These are phyloP conservation scores for Acacia crassicarpa DNA, from an alignment of 306 rosid genomes.

Conservation along the genomic window DNA sequence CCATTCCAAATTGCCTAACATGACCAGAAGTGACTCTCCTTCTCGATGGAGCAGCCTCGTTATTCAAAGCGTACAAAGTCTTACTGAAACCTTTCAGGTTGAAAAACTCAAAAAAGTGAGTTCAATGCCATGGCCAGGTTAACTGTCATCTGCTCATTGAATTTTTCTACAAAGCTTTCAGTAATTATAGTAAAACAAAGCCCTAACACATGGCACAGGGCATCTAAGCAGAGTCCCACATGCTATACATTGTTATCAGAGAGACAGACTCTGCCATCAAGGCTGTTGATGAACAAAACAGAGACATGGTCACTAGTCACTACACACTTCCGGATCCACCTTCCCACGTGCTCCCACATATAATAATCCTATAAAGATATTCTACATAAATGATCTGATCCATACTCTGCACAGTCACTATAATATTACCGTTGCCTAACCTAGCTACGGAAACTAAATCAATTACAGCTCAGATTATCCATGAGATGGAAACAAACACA, in stretches of 20 bases:
- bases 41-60: conserved; percentile 26
- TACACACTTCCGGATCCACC: conserved; percentile 16
- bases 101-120: neutral
- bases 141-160: no score
- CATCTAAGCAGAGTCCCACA: conserved; percentile 26
- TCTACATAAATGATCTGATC: neutral
- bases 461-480: neutral
- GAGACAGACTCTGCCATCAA: conserved; percentile 40
- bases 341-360: conserved; percentile 40
- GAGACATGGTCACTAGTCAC: conserved; percentile 40
- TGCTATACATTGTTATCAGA: conserved; percentile 32
- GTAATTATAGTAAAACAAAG: neutral
- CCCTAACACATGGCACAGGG: neutral
- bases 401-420: neutral
- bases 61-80: neutral
- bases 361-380: conserved; percentile 16
- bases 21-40: conserved; percentile 9
- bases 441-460: neutral
- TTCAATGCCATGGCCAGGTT: neutral
- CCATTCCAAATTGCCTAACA: neutral
- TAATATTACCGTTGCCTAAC: neutral
- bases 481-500: neutral
- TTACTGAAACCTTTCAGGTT: neutral
- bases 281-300: conserved; percentile 20
- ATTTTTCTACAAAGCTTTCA: neutral